Conservation (phyloP, 2,329 filamentous ascomycete genomes). For the Rhinocladiella similis region DNA sequence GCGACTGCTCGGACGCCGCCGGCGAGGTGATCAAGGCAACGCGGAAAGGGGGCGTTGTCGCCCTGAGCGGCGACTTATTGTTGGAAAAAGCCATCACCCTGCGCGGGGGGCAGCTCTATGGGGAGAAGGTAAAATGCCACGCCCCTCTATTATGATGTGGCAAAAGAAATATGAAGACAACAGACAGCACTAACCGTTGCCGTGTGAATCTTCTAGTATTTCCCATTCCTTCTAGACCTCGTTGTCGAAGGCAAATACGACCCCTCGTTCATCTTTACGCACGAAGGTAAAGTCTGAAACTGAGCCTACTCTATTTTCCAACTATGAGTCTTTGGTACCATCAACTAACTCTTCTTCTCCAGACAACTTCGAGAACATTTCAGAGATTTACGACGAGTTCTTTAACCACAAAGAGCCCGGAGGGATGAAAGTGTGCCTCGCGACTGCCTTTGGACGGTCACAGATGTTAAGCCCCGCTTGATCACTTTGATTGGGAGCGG, state of each 20-base stretch:
- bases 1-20: constrained; percentile 33
- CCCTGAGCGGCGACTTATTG: constrained; percentile 40
- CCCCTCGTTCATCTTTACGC: constrained; percentile 35
- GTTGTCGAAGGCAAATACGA: constrained; percentile 31
- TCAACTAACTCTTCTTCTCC: neutral
- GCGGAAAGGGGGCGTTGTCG: constrained; percentile 34
- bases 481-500: too few relatives aligned
- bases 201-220: constrained; percentile 28
- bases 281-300: constrained; percentile 21
- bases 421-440: constrained; percentile 33
- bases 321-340: neutral
- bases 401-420: constrained; percentile 33
- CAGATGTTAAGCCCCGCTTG: neutral
- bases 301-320: constrained; percentile 2
- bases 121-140: constrained; percentile 25
- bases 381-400: constrained; percentile 29
- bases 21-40: constrained; percentile 33
- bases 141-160: constrained; percentile 17
- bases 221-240: constrained; percentile 33
- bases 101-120: constrained; percentile 5
- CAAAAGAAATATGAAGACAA: constrained; percentile 17
- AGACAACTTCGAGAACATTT: constrained; percentile 36
- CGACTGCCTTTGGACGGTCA: constrained; percentile 32
- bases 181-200: constrained; percentile 6
- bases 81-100: constrained; percentile 59